A percentile compares a stretch with the other conserved stretches of the same genome.
Conservation (phyloP, 768 basidiomycete species). For the Lactarius vividus region DNA sequence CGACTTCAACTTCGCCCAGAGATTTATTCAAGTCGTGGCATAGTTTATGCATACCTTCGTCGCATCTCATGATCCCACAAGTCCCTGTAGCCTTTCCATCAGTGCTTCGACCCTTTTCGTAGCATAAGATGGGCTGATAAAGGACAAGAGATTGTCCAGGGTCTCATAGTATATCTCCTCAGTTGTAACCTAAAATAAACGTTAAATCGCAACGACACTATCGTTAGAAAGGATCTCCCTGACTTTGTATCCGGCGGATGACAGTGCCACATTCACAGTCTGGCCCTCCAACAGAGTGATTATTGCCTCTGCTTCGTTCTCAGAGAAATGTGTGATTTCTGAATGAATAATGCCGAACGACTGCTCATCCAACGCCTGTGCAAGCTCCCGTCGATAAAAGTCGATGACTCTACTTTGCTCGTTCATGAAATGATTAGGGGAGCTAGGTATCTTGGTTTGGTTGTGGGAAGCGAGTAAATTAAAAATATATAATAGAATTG, state of each 20-base stretch:
- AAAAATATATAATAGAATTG: too few relatives aligned
- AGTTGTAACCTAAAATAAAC: slow-evolving; percentile 8
- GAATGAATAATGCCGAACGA: slow-evolving; percentile 17
- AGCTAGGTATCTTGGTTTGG: too few relatives aligned
- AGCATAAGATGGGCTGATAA: slow-evolving; percentile 17
- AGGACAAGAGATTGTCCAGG: slow-evolving; percentile 24
- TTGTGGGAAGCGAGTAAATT: too few relatives aligned
- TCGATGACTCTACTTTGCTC: background rate
- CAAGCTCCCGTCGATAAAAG: slow-evolving; percentile 25
- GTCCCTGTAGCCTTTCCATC: slow-evolving; percentile 12
- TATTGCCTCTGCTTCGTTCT: slow-evolving; percentile 18
- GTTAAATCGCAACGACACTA: background rate
- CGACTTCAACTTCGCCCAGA: background rate
- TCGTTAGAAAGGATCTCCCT: background rate
- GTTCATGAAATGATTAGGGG: slow-evolving; percentile 13
- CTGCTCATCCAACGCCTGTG: slow-evolving; percentile 22
- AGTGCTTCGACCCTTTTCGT: slow-evolving; percentile 11
- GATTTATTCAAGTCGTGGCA: background rate
- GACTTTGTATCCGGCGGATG: slow-evolving; percentile 23
- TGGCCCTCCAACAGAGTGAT: slow-evolving; percentile 21
- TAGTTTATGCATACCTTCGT: background rate
- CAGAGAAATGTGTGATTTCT: slow-evolving; percentile 1
- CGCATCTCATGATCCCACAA: background rate
- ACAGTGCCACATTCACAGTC: slow-evolving; percentile 19
- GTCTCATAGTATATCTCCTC: slow-evolving; percentile 22